Percentiles rank a stretch among this genome's conserved stretches.
These are phyloP conservation scores for Sporisorium iseilematis-ciliati DNA, from an alignment of 1,284 basidiomycete genomes.

Conservation along the genomic window DNA sequence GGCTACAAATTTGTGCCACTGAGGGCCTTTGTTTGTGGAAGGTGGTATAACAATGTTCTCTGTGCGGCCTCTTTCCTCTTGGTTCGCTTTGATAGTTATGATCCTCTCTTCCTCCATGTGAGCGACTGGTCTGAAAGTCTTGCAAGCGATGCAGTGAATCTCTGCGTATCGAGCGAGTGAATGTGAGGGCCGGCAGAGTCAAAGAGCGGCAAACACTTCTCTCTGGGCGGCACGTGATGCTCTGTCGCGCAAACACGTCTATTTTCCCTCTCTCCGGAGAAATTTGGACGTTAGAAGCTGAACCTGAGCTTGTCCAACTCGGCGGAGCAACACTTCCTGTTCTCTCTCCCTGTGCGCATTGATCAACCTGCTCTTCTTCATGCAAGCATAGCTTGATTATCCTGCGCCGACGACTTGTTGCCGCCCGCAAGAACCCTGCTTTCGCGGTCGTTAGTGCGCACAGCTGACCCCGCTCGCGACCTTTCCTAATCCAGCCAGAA, in stretches of 20 bases:
- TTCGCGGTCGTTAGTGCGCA: neutral
- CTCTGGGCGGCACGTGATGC: conserved; percentile 28
- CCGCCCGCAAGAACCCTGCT: conserved; percentile 24
- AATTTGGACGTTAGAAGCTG: conserved; percentile 8
- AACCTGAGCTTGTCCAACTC: conserved; percentile 14
- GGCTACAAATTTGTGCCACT: conserved; percentile 1
- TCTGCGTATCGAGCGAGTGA: neutral
- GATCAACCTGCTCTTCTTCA: conserved; percentile 4
- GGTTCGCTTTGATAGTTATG: no score
- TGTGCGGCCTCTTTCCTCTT: neutral
- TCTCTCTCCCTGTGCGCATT: neutral
- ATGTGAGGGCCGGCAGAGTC: neutral
- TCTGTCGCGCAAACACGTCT: conserved; percentile 32
- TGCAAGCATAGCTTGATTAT: conserved; percentile 41
- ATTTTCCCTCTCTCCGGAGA: conserved; percentile 1
- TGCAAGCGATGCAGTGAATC: no score
- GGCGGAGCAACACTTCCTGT: neutral
- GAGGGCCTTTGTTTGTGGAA: neutral
- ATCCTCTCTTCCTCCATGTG: neutral
- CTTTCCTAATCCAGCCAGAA: conserved; percentile 28
- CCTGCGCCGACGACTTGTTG: conserved; percentile 12
- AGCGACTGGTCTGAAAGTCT: no score
- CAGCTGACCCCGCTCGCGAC: conserved; percentile 13
- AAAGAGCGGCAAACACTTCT: neutral
- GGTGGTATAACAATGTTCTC: conserved; percentile 4